Base-by-base conservation (phyloP, 257 asterid species). In the Nemophila menziesii region DNA sequence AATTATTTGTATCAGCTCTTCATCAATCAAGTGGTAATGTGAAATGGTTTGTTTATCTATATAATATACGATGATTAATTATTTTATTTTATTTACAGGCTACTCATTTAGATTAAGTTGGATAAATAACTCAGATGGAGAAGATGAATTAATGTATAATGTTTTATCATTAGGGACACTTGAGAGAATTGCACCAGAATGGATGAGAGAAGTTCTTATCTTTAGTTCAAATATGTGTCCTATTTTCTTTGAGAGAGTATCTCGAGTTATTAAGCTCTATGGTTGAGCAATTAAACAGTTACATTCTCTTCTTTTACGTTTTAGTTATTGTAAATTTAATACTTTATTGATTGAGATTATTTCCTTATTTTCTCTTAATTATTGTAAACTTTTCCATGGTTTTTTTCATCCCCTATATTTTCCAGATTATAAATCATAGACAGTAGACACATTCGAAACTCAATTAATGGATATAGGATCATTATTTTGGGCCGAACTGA, bases 11-110 rank as follows among this genome's bases (percentile, higher is more conserved):
- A 42, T 52, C 59, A 54, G 86, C 48, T 33, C 65, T 44, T 58
- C 93, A 82, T 62, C 82, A 68, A 54, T 82, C 86, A 42, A 86
- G 86, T 42, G 96, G 96, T 86, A 86, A 82, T 46, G 15, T 51
- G 24, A 23, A 22, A 48, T 8, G 16, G 44, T 63, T 45, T n/a
- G n/a, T 23, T 21, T 0, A 14, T 43, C 45, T 52, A 18, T 46
- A 54, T 43, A n/a, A n/a, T 23, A 18, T 17, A 6, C 20, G 16
- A 12, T 19, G 24, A 17, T 24, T 0, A 11, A 41, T 41, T 15
- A 4, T 18, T 41, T 41, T 11, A 8, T 20, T 1, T 37, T 37
- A 18, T 15, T 43, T 54, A 62, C 84, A 87, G 97, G 97, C 26
- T 83, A 82, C 49, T 67, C 84, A 6, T 87, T 87, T 69, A 80